Evolutionary conservation across 371 early-diverging fungal genomes (phyloP).

Genomic region (Zychaea mexicana): DNA sequence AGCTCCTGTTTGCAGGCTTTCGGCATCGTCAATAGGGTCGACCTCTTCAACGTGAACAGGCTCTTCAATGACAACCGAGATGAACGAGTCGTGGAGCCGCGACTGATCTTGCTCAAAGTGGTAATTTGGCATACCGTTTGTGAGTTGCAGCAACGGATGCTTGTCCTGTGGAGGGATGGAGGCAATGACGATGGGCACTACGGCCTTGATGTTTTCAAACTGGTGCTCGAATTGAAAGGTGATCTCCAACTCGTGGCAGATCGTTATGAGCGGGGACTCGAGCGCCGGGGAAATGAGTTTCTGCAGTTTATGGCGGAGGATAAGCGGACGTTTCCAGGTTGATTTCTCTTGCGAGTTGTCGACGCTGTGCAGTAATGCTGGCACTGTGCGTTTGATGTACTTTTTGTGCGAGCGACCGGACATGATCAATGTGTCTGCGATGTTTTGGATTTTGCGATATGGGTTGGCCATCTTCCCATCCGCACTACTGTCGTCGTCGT

Average conservation of each 20-base stretch:
- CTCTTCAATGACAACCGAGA: conserved; percentile 10
- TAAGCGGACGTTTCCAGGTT: conserved; percentile 28
- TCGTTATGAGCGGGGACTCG: conserved; percentile 26
- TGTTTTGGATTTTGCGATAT: conserved; percentile 5
- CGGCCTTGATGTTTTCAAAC: conserved; percentile 28
- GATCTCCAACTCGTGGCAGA: conserved; percentile 28
- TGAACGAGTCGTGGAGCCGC: conserved; percentile 8
- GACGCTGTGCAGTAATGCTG: conserved; percentile 20
- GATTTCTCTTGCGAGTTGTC: conserved; percentile 21
- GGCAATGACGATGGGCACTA: conserved; percentile 30
- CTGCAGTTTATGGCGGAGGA: conserved; percentile 24
- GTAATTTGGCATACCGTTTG: conserved; percentile 15
- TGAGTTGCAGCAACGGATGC: not conserved
- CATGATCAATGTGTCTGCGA: conserved; percentile 7
- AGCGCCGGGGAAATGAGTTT: conserved; percentile 14
- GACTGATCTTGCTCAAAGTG: conserved; percentile 18
- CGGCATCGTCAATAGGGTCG: conserved; percentile 9
- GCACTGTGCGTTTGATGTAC: conserved; percentile 26
- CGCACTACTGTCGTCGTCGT: not conserved
- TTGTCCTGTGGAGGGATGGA: conserved; percentile 21
- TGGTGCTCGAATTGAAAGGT: conserved; percentile 29
- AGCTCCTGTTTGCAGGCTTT: conserved; percentile 9
- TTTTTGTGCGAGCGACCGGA: conserved; percentile 2
- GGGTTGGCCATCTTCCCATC: not conserved
- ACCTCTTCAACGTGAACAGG: conserved; percentile 14